Evolutionary conservation across 306 rosid genomes (phyloP).

Genomic region (Cicer pinnatifidum): DNA sequence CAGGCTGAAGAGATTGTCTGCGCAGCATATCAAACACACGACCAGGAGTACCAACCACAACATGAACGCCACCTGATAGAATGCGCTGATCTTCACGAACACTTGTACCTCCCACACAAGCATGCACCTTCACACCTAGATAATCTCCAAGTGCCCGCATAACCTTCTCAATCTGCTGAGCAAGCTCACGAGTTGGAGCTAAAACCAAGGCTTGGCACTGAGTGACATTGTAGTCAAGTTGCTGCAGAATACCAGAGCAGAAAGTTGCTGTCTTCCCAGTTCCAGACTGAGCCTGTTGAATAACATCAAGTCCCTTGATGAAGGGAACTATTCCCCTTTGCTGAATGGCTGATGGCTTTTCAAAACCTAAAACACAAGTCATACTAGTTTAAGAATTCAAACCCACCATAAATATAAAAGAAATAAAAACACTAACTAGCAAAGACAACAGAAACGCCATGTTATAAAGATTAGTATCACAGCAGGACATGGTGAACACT

Average conservation of each 20-base stretch:
- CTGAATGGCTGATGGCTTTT: constrained; percentile 84
- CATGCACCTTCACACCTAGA: constrained; percentile 82
- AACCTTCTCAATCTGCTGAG: constrained; percentile 88
- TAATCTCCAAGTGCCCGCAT: constrained; percentile 88
- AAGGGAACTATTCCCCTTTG: constrained; percentile 86
- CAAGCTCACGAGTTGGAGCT: constrained; percentile 81
- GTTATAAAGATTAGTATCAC: neutral
- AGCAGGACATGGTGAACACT: neutral
- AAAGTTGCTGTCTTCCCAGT: constrained; percentile 86
- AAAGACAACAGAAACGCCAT: neutral
- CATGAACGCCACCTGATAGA: constrained; percentile 74
- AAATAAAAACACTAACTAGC: neutral
- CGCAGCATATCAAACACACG: constrained; percentile 86
- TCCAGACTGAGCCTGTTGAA: constrained; percentile 88
- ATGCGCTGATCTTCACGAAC: constrained; percentile 84
- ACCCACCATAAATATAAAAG: neutral
- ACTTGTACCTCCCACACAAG: constrained; percentile 83
- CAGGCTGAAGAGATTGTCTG: constrained; percentile 73
- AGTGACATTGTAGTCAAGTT: constrained; percentile 64
- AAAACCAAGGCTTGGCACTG: constrained; percentile 82
- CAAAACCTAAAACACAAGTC: constrained; percentile 59
- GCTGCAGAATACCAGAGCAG: constrained; percentile 78
- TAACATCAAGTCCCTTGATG: constrained; percentile 78
- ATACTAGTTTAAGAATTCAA: constrained; percentile 7
- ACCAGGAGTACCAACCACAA: constrained; percentile 86